phyloP scores from a whole-genome alignment of 352 stramenopile species.

The Peronospora farinosa region DNA sequence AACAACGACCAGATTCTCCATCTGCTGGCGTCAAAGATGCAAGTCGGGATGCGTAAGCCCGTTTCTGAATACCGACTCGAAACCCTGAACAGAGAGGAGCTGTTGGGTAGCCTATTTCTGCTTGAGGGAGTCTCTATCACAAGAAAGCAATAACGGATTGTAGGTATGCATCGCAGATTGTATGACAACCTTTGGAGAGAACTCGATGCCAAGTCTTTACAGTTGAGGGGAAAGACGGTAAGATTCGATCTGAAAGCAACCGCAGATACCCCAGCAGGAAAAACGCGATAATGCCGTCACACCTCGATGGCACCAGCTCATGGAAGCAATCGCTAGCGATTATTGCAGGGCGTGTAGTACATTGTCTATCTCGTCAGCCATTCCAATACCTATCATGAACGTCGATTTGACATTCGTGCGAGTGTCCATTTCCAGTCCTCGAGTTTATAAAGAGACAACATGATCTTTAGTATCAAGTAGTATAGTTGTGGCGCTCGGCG shows the following conservation, averaged over 20 bases:
- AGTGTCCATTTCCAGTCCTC: conserved; percentile 9
- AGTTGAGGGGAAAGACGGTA: conserved; percentile 3
- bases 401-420: not conserved
- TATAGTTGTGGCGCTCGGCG: conserved; percentile 5
- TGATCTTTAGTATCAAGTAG: conserved; percentile 12
- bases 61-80: not conserved
- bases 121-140: too few relatives aligned
- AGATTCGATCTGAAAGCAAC: conserved; percentile 8
- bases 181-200: too few relatives aligned
- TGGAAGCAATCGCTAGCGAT: conserved; percentile 3
- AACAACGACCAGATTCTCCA: conserved; percentile 11
- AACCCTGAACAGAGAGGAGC: not conserved
- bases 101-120: too few relatives aligned
- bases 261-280: conserved; percentile 7
- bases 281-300: conserved; percentile 12
- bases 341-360: too few relatives aligned
- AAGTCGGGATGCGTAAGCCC: conserved; percentile 5
- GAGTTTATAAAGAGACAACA: not conserved
- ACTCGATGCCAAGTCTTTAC: too few relatives aligned
- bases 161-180: conserved; percentile 3
- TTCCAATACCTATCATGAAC: too few relatives aligned
- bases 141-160: conserved; percentile 2
- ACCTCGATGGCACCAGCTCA: conserved; percentile 9
- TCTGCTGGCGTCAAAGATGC: conserved; percentile 24
- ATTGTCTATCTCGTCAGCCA: too few relatives aligned